Evolutionary conservation across 345 rosid genomes (phyloP).

Genomic region (Citrus maxima): DNA sequence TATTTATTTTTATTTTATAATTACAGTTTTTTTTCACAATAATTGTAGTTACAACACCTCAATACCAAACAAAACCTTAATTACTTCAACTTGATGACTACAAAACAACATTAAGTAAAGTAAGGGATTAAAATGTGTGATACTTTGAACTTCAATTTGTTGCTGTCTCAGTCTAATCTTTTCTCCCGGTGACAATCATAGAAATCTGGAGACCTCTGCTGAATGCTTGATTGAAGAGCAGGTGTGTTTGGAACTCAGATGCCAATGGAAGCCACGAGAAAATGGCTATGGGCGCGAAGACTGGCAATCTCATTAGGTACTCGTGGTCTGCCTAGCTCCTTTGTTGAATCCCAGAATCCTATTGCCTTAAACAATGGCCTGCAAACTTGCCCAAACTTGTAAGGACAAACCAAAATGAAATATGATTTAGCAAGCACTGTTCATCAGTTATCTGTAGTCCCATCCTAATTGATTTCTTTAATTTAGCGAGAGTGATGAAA

Average conservation of each 20-base stretch:
- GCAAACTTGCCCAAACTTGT: constrained; percentile 73
- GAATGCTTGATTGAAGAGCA: constrained; percentile 93
- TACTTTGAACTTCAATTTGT: not conserved
- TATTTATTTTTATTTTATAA: too few relatives aligned
- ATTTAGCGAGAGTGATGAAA: not conserved
- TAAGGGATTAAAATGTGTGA: not conserved
- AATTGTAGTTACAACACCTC: too few relatives aligned
- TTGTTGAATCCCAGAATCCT: constrained; percentile 75
- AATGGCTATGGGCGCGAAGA: constrained; percentile 72
- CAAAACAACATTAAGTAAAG: not conserved
- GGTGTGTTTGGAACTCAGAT: constrained; percentile 78
- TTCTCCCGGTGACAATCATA: constrained; percentile 66
- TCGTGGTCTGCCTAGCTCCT: constrained; percentile 91
- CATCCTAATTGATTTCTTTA: not conserved
- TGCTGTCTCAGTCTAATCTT: constrained; percentile 27
- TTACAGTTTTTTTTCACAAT: too few relatives aligned
- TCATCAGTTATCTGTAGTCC: not conserved
- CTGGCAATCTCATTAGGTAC: constrained; percentile 66
- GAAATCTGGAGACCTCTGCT: constrained; percentile 95
- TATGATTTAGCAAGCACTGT: not conserved
- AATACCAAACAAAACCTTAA: too few relatives aligned
- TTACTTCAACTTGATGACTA: not conserved
- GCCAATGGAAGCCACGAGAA: constrained; percentile 88
- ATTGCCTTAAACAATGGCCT: constrained; percentile 44
- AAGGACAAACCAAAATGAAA: not conserved